Percentiles rank a stretch among this genome's conserved stretches.
phyloP scores from a whole-genome alignment of 2,329 filamentous ascomycete genomes.

The Nothomitra cinnamomea region DNA sequence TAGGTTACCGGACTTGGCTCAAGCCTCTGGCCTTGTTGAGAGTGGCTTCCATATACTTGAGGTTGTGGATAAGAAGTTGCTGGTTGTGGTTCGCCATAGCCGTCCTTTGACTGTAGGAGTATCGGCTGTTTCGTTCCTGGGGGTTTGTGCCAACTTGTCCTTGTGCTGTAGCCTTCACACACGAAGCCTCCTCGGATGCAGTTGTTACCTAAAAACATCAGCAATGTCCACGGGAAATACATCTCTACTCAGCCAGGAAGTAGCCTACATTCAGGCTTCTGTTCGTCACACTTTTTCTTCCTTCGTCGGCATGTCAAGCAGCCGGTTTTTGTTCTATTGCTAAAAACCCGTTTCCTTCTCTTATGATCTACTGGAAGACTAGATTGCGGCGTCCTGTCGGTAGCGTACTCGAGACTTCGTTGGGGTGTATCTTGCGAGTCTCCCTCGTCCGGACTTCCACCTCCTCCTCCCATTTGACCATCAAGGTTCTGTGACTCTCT shows the following conservation, averaged over 20 bases:
- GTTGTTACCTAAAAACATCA: conserved; percentile 52
- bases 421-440: conserved; percentile 19
- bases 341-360: conserved; percentile 67
- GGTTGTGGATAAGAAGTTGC: not conserved
- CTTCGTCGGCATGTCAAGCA: conserved; percentile 81
- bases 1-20: not conserved
- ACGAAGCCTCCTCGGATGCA: conserved; percentile 79
- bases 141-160: conserved; percentile 63
- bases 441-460: conserved; percentile 23
- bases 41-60: not conserved
- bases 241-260: not conserved
- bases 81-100: conserved; percentile 12
- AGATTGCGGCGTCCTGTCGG: conserved; percentile 19
- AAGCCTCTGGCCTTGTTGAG: not conserved
- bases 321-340: conserved; percentile 88
- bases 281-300: conserved; percentile 97
- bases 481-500: conserved; percentile 21
- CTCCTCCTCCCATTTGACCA: conserved; percentile 17
- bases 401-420: conserved; percentile 20
- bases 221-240: not conserved
- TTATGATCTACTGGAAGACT: conserved; percentile 28
- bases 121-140: conserved; percentile 51
- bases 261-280: conserved; percentile 64
- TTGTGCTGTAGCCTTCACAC: conserved; percentile 77
- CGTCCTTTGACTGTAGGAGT: conserved; percentile 71